Evolutionary conservation across 2,329 filamentous ascomycete species (phyloP).

Genomic region (Aspergillus bombycis): DNA sequence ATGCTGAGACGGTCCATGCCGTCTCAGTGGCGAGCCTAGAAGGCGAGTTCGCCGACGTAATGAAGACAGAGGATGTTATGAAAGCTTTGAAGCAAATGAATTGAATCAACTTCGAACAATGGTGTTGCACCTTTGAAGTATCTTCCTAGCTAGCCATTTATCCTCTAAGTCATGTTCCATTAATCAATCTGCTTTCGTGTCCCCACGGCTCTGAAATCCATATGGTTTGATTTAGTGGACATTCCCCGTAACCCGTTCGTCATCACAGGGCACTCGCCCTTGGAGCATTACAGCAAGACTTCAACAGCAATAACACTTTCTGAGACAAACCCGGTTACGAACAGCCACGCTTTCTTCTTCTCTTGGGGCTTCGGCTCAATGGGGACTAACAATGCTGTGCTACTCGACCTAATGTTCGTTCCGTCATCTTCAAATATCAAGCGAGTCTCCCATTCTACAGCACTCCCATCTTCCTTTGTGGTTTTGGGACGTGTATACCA

Average conservation of each 20-base stretch:
- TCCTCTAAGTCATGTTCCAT: background rate
- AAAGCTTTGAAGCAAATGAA: conserved; percentile 24
- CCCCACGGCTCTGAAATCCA: background rate
- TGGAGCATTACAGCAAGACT: conserved; percentile 49
- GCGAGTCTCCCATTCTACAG: conserved; percentile 46
- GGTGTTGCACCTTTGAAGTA: background rate
- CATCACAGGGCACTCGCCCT: background rate
- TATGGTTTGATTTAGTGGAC: background rate
- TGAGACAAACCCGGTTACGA: conserved; percentile 60
- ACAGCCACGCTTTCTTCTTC: conserved; percentile 59
- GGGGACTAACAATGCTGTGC: conserved; percentile 56
- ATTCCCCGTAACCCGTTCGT: background rate
- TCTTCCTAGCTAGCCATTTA: background rate
- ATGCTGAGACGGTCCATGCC: conserved; percentile 51
- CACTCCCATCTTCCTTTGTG: conserved; percentile 8
- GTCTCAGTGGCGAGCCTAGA: conserved; percentile 50
- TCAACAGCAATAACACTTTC: conserved; percentile 55
- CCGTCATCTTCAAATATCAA: conserved; percentile 64
- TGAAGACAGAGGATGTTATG: conserved; percentile 42
- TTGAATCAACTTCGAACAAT: background rate
- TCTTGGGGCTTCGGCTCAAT: conserved; percentile 52
- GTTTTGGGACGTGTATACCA: conserved; percentile 45
- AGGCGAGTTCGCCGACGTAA: conserved; percentile 50
- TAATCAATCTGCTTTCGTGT: background rate
- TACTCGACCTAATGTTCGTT: conserved; percentile 52